Base-by-base conservation (phyloP, 805 yeast genomes). In the Metschnikowia picachoensis region DNA sequence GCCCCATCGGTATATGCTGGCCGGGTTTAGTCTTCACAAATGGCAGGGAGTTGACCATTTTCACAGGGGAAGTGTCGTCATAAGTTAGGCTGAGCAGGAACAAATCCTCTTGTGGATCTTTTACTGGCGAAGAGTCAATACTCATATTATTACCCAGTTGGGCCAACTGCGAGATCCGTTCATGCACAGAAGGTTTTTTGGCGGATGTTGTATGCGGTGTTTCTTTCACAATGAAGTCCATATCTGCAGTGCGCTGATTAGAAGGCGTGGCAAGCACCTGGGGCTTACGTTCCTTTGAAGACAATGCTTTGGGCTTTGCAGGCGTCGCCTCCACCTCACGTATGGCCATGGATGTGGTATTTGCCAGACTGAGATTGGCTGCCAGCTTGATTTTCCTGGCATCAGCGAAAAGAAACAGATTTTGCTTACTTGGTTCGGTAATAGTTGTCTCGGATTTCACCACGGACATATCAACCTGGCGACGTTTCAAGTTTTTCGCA, bases 401-500 rank as follows among this genome's bases (percentile, higher is more conserved):
- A 50, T 66, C 55, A 3, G 59, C 56, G 58, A 61, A 60, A 41
- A 70, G 49, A 60, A 62, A 53, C 61, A 64, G 43, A 32, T 48
- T 9, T 30, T 37, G n/a, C 13, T 28, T 32, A 16, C 40, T 48
- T 8, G 35, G 4, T 14, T 49, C 55, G 6, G 25, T 37, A 3
- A 41, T 37, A 7, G 30, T 29, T 9, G 37, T 36, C 2, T 47
- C 56, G 12, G 39, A 17, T 30, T 40, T 40, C 8, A 41, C 9
- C 4, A 56, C 43, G 0, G 70, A 62, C 52, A 72, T 60, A 38
- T 72, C 76, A 16, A 72, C 73, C 52, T 70, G 74, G 34, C 77
- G 49, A 41, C 66, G 60, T 20, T 68, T 66, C 41, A 72, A 51
- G 45, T 66, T 63, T 36, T 66, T 69, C 1, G 76, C 62, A 2